Conservation (phyloP, 208 protist genomes). For the Acanthamoeba lenticulata region DNA sequence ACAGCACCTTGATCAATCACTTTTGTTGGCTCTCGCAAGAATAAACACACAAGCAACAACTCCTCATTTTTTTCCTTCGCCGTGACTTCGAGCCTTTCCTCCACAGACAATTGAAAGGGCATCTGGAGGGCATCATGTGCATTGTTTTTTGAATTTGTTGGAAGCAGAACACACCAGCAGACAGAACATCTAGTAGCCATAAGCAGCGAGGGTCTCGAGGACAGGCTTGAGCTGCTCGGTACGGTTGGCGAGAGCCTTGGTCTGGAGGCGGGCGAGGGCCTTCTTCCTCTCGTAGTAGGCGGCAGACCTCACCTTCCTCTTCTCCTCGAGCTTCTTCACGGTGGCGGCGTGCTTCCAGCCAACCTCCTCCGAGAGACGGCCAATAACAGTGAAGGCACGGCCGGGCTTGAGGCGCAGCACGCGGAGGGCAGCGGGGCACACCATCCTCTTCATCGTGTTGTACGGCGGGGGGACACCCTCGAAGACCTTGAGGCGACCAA, state of each 20-base stretch:
- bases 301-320: constrained; percentile 85
- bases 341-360: constrained; percentile 93
- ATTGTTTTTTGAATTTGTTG: not conserved
- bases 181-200: not conserved
- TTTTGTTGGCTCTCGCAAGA: too few species aligned
- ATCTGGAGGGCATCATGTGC: not conserved
- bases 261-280: constrained; percentile 67
- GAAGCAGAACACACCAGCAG: not conserved
- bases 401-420: constrained; percentile 74
- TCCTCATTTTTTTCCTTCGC: too few species aligned
- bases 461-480: constrained; percentile 94
- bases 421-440: constrained; percentile 91
- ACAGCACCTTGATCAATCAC: too few species aligned
- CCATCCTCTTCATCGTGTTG: constrained; percentile 91
- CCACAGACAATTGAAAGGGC: too few species aligned
- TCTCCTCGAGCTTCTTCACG: constrained; percentile 90
- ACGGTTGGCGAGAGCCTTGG: not conserved
- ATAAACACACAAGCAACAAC: too few species aligned
- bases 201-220: constrained; percentile 4
- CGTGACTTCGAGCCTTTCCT: too few species aligned
- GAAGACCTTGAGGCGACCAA: constrained; percentile 89
- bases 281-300: constrained; percentile 87
- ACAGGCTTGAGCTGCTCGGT: constrained; percentile 4
- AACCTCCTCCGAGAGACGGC: constrained; percentile 85
- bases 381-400: constrained; percentile 88